A percentile compares a stretch with the other conserved stretches of the same genome.
Evolutionary conservation across 495 filamentous ascomycete genomes (phyloP).

Genomic region (Pseudomonodictys pantanalensis): DNA sequence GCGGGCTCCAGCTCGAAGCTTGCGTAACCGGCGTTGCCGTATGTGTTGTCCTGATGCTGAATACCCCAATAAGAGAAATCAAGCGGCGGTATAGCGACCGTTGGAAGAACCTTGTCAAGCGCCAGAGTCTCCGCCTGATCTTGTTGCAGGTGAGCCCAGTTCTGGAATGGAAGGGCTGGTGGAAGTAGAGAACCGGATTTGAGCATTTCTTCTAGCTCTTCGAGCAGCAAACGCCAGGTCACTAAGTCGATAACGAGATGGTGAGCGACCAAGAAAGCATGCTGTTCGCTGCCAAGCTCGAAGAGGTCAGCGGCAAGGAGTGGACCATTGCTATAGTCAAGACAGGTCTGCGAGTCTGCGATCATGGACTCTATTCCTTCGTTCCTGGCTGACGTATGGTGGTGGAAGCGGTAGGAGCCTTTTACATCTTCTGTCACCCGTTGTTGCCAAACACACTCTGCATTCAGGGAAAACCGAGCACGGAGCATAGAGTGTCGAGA

Average conservation of each 20-base stretch:
- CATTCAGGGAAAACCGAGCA: conserved; percentile 19
- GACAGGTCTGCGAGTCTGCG: conserved; percentile 24
- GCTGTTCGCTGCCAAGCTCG: conserved; percentile 18
- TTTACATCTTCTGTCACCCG: conserved; percentile 28
- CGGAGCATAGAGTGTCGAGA: conserved; percentile 36
- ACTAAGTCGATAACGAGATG: conserved; percentile 36
- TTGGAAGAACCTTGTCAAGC: conserved; percentile 8
- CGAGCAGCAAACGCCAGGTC: conserved; percentile 32
- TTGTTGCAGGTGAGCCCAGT: conserved; percentile 24
- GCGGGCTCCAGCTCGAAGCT: conserved; percentile 20
- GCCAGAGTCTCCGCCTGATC: conserved; percentile 15
- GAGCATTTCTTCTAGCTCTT: conserved; percentile 34
- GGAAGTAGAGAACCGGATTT: conserved; percentile 2
- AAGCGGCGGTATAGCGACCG: conserved; percentile 13
- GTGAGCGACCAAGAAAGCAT: conserved; percentile 26
- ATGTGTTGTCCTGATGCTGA: conserved; percentile 15
- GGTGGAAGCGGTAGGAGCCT: conserved; percentile 23
- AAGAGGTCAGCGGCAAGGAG: conserved; percentile 31
- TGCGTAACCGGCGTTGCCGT: conserved; percentile 23
- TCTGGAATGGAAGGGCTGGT: conserved; percentile 29
- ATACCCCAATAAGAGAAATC: conserved; percentile 34
- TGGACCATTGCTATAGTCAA: conserved; percentile 20
- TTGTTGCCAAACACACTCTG: conserved; percentile 25
- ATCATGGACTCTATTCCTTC: conserved; percentile 13
- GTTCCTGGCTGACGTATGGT: background rate